Conservation (phyloP, 345 rosid species). For the Carallia brachiata region DNA sequence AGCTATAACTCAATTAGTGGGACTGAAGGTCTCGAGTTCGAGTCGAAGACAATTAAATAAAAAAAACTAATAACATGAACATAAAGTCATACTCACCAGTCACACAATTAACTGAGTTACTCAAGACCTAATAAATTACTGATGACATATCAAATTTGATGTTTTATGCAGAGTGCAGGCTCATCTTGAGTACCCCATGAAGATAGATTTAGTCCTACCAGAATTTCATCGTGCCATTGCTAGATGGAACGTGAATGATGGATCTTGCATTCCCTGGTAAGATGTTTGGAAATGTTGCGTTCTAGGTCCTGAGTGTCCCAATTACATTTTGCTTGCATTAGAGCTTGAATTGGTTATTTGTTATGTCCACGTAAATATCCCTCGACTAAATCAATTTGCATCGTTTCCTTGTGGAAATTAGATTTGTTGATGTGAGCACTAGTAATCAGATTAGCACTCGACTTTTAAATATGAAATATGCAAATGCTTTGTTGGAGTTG, state of each 20-base stretch:
- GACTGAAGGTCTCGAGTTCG: no score
- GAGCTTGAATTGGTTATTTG: constrained; percentile 2
- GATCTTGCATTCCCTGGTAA: constrained; percentile 86
- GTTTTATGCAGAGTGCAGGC: constrained; percentile 57
- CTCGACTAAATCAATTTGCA: background rate
- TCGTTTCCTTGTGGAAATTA: constrained; percentile 26
- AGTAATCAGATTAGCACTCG: constrained; percentile 89
- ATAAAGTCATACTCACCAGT: no score
- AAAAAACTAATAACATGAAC: no score
- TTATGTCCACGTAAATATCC: background rate
- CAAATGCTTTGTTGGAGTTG: constrained; percentile 85
- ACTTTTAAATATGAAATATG: constrained; percentile 88
- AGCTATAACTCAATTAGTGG: no score
- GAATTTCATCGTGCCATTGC: constrained; percentile 78
- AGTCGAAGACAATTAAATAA: no score
- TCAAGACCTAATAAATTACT: no score
- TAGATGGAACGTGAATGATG: constrained; percentile 78
- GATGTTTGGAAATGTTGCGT: constrained; percentile 20
- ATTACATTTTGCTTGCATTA: background rate
- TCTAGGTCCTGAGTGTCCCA: background rate
- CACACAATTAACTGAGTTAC: no score
- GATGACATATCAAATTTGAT: background rate
- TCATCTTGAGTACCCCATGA: constrained; percentile 62
- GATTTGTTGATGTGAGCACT: constrained; percentile 93
- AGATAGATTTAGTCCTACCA: constrained; percentile 55